A percentile compares a stretch with the other conserved stretches of the same genome.
Conservation (phyloP, 257 asterid genomes). For the Penstemon barbatus region DNA sequence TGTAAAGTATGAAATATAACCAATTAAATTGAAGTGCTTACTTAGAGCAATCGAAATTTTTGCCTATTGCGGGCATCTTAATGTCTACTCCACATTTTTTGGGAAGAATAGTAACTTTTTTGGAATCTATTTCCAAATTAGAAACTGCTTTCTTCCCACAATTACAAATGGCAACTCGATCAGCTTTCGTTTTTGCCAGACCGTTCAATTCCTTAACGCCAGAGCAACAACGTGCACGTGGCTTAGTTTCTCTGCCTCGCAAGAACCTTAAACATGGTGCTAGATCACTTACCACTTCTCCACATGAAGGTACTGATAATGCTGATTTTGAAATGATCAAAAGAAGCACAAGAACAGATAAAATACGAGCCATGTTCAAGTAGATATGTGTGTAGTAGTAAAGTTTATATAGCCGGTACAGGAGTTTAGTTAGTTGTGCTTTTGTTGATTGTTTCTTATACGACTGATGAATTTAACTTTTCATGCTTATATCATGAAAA, state of each 20-base stretch:
- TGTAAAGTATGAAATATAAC: background rate
- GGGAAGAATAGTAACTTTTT: slow-evolving; percentile 23
- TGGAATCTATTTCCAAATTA: slow-evolving; percentile 19
- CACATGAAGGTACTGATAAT: slow-evolving; percentile 27
- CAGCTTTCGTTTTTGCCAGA: slow-evolving; percentile 14
- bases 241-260: slow-evolving; percentile 14
- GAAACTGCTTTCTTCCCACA: slow-evolving; percentile 30
- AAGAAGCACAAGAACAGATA: background rate
- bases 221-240: slow-evolving; percentile 22
- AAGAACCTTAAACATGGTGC: slow-evolving; percentile 27
- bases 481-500: slow-evolving; percentile 20
- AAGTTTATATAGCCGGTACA: slow-evolving; percentile 10
- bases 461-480: slow-evolving; percentile 16
- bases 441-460: slow-evolving; percentile 25
- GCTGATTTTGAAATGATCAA: slow-evolving; percentile 22
- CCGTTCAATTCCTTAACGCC: slow-evolving; percentile 23
- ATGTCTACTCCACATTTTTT: slow-evolving; percentile 24
- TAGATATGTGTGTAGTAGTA: background rate
- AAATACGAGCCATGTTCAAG: slow-evolving; percentile 13
- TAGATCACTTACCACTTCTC: background rate
- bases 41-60: slow-evolving; percentile 31
- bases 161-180: slow-evolving; percentile 25
- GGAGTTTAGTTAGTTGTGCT: slow-evolving; percentile 16
- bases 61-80: slow-evolving; percentile 31
- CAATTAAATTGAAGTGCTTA: slow-evolving; percentile 7